Conservation (phyloP, 768 basidiomycete species). For the Lactifluus subvellereus region DNA sequence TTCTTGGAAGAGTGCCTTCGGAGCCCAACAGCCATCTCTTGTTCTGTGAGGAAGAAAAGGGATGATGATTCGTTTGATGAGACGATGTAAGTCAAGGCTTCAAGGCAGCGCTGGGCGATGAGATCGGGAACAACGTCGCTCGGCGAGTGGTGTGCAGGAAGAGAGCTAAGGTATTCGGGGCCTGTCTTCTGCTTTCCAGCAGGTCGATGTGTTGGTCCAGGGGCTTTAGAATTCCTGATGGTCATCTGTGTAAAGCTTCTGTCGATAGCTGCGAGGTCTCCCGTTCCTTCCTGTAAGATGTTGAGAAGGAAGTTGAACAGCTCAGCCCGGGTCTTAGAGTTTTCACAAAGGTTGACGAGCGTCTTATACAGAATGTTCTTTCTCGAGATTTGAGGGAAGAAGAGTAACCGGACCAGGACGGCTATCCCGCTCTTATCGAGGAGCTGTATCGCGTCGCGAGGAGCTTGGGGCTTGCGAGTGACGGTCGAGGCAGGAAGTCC, state of each 20-base stretch:
- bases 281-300: slow-evolving; percentile 92
- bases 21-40: slow-evolving; percentile 80
- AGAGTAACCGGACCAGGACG: slow-evolving; percentile 84
- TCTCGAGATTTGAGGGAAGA: slow-evolving; percentile 90
- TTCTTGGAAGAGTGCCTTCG: slow-evolving; percentile 68
- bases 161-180: slow-evolving; percentile 46
- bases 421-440: slow-evolving; percentile 88
- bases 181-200: slow-evolving; percentile 65
- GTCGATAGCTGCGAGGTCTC: slow-evolving; percentile 87
- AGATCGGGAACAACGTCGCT: slow-evolving; percentile 87
- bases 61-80: slow-evolving; percentile 77
- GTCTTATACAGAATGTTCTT: slow-evolving; percentile 84
- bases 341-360: slow-evolving; percentile 93
- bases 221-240: slow-evolving; percentile 54
- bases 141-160: slow-evolving; percentile 47
- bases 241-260: slow-evolving; percentile 92
- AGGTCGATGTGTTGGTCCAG: slow-evolving; percentile 38
- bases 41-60: slow-evolving; percentile 92
- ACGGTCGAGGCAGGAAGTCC: slow-evolving; percentile 25
- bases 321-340: slow-evolving; percentile 83
- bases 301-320: slow-evolving; percentile 91
- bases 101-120: slow-evolving; percentile 90
- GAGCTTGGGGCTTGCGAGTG: slow-evolving; percentile 46
- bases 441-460: slow-evolving; percentile 87
- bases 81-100: slow-evolving; percentile 86